Base-by-base conservation (phyloP, 2,329 filamentous ascomycete genomes). In the Aulographum hederae region DNA sequence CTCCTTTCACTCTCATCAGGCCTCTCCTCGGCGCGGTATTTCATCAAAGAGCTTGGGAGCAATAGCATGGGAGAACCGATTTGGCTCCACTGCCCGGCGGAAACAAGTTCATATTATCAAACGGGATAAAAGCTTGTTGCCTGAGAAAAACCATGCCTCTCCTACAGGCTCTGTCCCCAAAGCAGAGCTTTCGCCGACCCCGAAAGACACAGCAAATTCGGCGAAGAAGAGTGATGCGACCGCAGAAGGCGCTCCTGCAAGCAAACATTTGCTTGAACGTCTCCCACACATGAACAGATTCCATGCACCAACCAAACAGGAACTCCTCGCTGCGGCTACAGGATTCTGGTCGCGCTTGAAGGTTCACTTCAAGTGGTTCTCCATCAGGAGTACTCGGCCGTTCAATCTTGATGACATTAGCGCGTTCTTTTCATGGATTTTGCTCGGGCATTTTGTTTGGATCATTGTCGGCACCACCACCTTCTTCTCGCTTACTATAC, bases 351-450 rank as follows among this genome's bases (percentile, higher is more conserved):
- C 91, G 39, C 71, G 89, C 30, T 55, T 94, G 28, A 82, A 78
- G 47, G 79, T 95, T 16, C 77, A 84, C 26, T 91, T 95, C 60
- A 98, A 98, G 55, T 98, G 89, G 89, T 76, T 89, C 45, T 91
- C 89, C 2, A 98, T 98, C 44, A 67, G 85, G 47, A 93, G 85
- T 50, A 80, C 79, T 51, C 69, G 89, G 23, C 89, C 89, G 1
- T 98, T 89, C 70, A 98, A 92, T 52, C 69, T 77, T 15, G 89
- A 98, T 51, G 89, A 98, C 57, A 94, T 93, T 63, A 80, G 84
- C 28, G 89, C 89, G 3, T 86, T 98, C 39, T 72, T 82, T 32
- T 95, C 89, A 2, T 95, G 86, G 86, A 78, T 98, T 39, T 67
- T 95, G 38, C 65, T 94, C 33, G 89, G 86, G 0, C 89, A 98